Evolutionary conservation across 225 moss, liverwort and hornwort genomes (phyloP).

Genomic region (Physcomitrellopsis africana): DNA sequence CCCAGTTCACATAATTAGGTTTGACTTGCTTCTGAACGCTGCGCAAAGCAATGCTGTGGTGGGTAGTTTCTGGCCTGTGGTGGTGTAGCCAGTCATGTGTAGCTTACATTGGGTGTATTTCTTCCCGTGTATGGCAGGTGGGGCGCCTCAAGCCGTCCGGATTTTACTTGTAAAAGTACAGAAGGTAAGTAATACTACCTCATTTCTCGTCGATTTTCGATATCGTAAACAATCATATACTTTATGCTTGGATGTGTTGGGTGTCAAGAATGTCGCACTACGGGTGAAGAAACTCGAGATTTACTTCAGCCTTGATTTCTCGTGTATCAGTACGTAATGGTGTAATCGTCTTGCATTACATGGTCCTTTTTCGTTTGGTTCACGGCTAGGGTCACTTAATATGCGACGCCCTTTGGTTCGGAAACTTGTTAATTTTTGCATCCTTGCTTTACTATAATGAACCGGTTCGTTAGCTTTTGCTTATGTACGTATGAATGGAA

Average conservation of each 20-base stretch:
- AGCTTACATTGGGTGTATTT: conserved; percentile 9
- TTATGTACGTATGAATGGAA: not conserved
- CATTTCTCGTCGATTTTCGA: not conserved
- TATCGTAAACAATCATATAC: not conserved
- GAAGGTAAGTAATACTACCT: conserved; percentile 51
- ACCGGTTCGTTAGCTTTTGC: not conserved
- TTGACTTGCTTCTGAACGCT: not conserved
- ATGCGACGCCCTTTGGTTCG: not conserved
- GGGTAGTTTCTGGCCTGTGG: no score
- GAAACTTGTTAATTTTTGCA: not conserved
- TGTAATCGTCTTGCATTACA: not conserved
- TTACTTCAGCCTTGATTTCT: not conserved
- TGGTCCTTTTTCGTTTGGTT: conserved; percentile 1
- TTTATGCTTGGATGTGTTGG: not conserved
- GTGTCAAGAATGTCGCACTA: not conserved
- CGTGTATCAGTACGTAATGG: not conserved
- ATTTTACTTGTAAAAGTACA: conserved; percentile 93
- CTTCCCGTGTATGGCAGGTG: conserved; percentile 49
- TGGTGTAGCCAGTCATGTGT: no score
- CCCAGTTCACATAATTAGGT: not conserved
- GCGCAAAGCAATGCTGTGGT: not conserved
- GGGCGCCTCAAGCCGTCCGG: conserved; percentile 97
- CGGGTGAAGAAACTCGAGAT: not conserved
- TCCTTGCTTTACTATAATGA: conserved; percentile 10
- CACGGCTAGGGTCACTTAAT: conserved; percentile 1